A percentile compares a stretch with the other conserved stretches of the same genome.
phyloP scores from a whole-genome alignment of 2,329 filamentous ascomycete species.

The Monilinia laxa region DNA sequence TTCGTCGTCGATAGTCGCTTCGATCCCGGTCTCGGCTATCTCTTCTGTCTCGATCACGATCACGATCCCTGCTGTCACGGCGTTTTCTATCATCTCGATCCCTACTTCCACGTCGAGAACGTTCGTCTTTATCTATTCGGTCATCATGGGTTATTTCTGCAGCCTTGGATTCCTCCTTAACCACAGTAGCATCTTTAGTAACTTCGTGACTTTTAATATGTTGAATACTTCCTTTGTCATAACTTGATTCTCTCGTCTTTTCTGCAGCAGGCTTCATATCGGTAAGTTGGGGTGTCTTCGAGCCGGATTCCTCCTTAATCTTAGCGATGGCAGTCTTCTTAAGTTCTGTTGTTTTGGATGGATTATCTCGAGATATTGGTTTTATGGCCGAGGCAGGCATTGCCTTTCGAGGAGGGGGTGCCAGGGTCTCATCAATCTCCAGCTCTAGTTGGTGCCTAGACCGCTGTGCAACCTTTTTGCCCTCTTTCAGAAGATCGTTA shows the following conservation, averaged over 20 bases:
- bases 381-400: constrained; percentile 40
- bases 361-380: constrained; percentile 38
- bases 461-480: constrained; percentile 36
- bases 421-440: constrained; percentile 40
- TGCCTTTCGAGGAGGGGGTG: constrained; percentile 40
- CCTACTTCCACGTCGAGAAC: constrained; percentile 19
- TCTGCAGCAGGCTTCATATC: constrained; percentile 16
- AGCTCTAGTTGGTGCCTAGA: constrained; percentile 39
- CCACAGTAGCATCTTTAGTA: constrained; percentile 2
- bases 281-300: constrained; percentile 30
- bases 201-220: constrained; percentile 16
- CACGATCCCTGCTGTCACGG: constrained; percentile 26
- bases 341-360: constrained; percentile 33
- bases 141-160: constrained; percentile 12
- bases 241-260: constrained; percentile 25
- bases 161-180: constrained; percentile 10
- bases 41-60: constrained; percentile 33
- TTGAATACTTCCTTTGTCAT: constrained; percentile 25
- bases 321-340: constrained; percentile 32
- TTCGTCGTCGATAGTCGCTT: constrained; percentile 34
- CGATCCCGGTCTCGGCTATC: constrained; percentile 35
- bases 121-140: constrained; percentile 25
- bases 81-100: constrained; percentile 25
- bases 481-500: constrained; percentile 40
- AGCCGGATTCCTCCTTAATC: constrained; percentile 29